Conservation (phyloP, 768 basidiomycete species). For the Chlorophyllum brunneum region DNA sequence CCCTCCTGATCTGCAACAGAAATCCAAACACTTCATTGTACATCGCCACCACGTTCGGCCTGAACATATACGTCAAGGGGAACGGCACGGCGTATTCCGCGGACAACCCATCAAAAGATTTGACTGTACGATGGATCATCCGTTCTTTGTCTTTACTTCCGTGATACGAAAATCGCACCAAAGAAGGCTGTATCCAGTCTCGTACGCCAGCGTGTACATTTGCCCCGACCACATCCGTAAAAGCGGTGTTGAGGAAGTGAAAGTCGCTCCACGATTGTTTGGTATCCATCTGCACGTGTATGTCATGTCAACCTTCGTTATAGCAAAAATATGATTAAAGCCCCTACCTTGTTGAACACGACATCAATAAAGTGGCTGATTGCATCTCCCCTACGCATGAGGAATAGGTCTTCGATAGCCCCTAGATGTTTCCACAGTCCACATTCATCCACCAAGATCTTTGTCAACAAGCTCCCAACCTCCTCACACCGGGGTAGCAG, state of each 20-base stretch:
- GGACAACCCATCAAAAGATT: conserved; percentile 59
- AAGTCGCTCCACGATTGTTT: conserved; percentile 73
- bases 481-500: conserved; percentile 53
- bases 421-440: conserved; percentile 56
- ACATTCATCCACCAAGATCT: conserved; percentile 65
- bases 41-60: conserved; percentile 45
- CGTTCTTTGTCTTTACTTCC: conserved; percentile 44
- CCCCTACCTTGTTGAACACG: conserved; percentile 66
- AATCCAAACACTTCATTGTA: conserved; percentile 72
- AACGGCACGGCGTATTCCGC: conserved; percentile 83
- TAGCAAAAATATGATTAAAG: neutral
- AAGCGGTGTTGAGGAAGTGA: conserved; percentile 79
- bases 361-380: conserved; percentile 71
- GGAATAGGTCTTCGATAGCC: conserved; percentile 63
- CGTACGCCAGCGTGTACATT: conserved; percentile 33
- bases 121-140: conserved; percentile 50
- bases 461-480: conserved; percentile 48
- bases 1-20: conserved; percentile 68
- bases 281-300: conserved; percentile 60
- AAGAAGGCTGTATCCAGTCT: conserved; percentile 60
- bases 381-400: conserved; percentile 77
- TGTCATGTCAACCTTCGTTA: neutral
- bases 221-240: conserved; percentile 60
- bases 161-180: conserved; percentile 70
- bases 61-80: conserved; percentile 76